A percentile compares a stretch with the other conserved stretches of the same genome.
phyloP scores from a whole-genome alignment of 1,284 basidiomycete genomes.

The Kwoniella shivajii region DNA sequence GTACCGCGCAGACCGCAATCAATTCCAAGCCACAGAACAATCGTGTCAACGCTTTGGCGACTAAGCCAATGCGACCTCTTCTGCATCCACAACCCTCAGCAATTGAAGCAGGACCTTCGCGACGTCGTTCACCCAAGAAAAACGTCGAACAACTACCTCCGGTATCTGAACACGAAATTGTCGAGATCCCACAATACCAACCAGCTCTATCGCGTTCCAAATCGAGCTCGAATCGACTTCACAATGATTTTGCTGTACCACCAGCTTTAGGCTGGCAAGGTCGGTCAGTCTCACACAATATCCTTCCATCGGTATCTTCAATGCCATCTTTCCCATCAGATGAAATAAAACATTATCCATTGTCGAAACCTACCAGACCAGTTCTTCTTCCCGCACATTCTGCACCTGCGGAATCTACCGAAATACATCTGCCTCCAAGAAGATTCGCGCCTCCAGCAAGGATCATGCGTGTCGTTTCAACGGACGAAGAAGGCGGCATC shows the following conservation, averaged over 20 bases:
- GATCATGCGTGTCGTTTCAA: conserved; percentile 15
- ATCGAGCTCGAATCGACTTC: not conserved
- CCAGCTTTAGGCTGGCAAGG: conserved; percentile 5
- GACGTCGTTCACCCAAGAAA: conserved; percentile 8
- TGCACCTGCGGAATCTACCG: conserved; percentile 12
- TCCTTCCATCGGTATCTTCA: conserved; percentile 15
- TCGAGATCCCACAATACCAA: not conserved
- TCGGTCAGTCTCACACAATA: conserved; percentile 29
- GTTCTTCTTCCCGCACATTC: conserved; percentile 21
- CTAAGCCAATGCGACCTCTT: conserved; percentile 6
- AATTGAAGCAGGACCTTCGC: conserved; percentile 9
- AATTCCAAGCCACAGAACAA: conserved; percentile 16
- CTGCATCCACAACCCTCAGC: not conserved
- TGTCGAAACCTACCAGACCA: conserved; percentile 31
- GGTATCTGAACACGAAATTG: not conserved
- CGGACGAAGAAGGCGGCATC: conserved; percentile 16
- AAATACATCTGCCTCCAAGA: conserved; percentile 8
- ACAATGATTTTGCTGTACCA: not conserved
- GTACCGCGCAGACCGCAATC: not conserved
- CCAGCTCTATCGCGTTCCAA: not conserved
- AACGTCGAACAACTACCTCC: not conserved
- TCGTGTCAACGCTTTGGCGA: conserved; percentile 18
- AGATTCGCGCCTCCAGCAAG: conserved; percentile 31
- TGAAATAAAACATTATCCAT: conserved; percentile 11
- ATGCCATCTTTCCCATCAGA: conserved; percentile 2